Percentiles rank a stretch among this genome's conserved stretches.
Conservation (phyloP, 495 filamentous ascomycete species). For the Jackrogersella multiformis region DNA sequence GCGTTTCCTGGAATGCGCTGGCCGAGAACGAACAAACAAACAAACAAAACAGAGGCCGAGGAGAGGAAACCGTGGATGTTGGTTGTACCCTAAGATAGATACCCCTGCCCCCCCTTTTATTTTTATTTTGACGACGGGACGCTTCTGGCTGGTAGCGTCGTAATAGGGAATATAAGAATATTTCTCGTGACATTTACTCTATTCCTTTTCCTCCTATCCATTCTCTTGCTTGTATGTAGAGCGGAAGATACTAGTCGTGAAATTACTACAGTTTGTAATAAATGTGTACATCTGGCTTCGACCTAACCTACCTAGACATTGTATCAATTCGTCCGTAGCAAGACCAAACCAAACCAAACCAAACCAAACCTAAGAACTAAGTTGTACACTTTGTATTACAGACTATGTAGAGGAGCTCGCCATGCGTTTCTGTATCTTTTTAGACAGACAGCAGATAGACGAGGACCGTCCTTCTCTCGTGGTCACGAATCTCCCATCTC, state of each 20-base stretch:
- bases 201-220: too few relatives aligned
- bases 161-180: slow-evolving; percentile 20
- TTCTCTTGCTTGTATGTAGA: too few relatives aligned
- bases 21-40: too few relatives aligned
- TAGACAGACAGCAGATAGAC: too few relatives aligned
- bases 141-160: slow-evolving; percentile 19
- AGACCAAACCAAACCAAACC: too few relatives aligned
- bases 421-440: background rate
- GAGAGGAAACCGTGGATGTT: slow-evolving; percentile 26
- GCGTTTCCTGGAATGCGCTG: background rate
- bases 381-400: slow-evolving; percentile 24
- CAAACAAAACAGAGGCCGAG: slow-evolving; percentile 10
- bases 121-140: slow-evolving; percentile 16
- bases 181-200: too few relatives aligned
- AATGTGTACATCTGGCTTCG: background rate
- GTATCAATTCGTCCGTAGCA: background rate
- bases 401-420: slow-evolving; percentile 13
- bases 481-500: background rate
- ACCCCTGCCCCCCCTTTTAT: slow-evolving; percentile 30
- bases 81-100: slow-evolving; percentile 35
- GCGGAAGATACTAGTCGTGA: too few relatives aligned
- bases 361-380: too few relatives aligned
- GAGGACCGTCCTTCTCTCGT: background rate
- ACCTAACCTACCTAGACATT: background rate
- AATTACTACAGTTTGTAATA: too few relatives aligned